Evolutionary conservation across 2,329 filamentous ascomycete genomes (phyloP), one percentile per base, ranked within the genome.

Genomic region (Diplodia scrobiculata): DNA sequence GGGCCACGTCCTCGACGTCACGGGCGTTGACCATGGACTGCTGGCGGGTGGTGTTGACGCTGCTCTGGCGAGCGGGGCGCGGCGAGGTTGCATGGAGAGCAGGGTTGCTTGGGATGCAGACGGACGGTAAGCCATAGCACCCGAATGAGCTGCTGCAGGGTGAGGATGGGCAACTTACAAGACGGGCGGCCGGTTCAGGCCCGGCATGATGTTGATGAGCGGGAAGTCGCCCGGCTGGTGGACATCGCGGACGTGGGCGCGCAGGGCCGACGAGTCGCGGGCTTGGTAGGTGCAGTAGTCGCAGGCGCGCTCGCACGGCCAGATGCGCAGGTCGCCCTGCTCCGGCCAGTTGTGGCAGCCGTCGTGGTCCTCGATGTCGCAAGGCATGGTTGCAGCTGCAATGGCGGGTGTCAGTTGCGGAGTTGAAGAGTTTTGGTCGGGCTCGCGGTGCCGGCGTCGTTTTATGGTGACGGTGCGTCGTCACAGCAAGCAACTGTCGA

Each of bases 311-410:
- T 66, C 65, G 7, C 65, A 66, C 6, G 65, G 65, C 65, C 65
- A 66, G 55, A 66, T 50, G 47, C 58, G 55, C 55, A 66, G 36
- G 11, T 60, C 41, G 48, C 65, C 65, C 14, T 47, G 21, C n/a
- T 52, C 55, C 27, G 65, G 65, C 65, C 65, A 66, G 55, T 66
- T 62, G 55, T 66, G 65, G 47, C 55, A 10, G 41, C 63, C 63
- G 7, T 10, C 36, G 36, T 65, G 63, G 36, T 54, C 52, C 7
- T 38, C 21, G 19, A 55, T 11, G 38, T 54, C 50, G 36, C 63
- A 65, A 13, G 63, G 63, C 63, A 65, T 65, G 36, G 34, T 7
- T 11, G 34, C 34, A 3, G 53, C 7, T n/a, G 55, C 11, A n/a
- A 6, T 13, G 36, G 54, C 10, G 5, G 54, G 38, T n/a, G 55